phyloP scores from a whole-genome alignment of 192 early-diverging fungal species.

The Backusella liffmaniae region DNA sequence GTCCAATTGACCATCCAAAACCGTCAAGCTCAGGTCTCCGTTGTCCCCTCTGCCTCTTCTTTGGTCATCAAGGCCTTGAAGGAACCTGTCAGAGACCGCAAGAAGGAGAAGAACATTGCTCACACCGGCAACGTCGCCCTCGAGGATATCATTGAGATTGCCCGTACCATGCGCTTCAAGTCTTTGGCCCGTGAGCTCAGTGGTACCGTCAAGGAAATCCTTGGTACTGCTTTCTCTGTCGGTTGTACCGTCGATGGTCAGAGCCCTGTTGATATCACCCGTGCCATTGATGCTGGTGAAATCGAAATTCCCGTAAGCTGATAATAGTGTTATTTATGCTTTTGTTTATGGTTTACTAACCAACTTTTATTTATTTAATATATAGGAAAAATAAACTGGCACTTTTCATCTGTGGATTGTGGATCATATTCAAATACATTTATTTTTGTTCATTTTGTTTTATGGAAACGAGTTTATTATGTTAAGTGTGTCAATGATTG shows the following conservation, averaged over 20 bases:
- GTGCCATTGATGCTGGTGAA: constrained; percentile 86
- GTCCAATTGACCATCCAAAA: constrained; percentile 98
- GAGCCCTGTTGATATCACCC: constrained; percentile 81
- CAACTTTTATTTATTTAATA: neutral
- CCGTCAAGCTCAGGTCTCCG: constrained; percentile 96
- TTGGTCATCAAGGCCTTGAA: constrained; percentile 96
- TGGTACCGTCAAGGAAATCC: constrained; percentile 95
- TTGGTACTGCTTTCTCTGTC: constrained; percentile 90
- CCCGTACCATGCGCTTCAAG: constrained; percentile 94
- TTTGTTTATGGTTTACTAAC: neutral
- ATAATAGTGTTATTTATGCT: neutral
- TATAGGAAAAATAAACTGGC: neutral
- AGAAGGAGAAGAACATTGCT: constrained; percentile 99
- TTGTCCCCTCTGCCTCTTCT: constrained; percentile 94
- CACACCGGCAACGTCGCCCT: constrained; percentile 95
- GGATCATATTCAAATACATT: neutral
- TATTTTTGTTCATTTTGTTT: neutral
- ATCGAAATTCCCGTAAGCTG: constrained; percentile 59
- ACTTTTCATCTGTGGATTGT: neutral
- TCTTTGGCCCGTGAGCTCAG: constrained; percentile 89
- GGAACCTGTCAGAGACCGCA: constrained; percentile 95
- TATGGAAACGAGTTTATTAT: neutral
- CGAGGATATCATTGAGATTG: constrained; percentile 92
- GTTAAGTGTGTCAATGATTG: neutral
- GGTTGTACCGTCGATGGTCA: constrained; percentile 99